These are phyloP conservation scores for Penicillium sp. DNA, from an alignment of 2,329 filamentous ascomycete species.

Conservation along the genomic window DNA sequence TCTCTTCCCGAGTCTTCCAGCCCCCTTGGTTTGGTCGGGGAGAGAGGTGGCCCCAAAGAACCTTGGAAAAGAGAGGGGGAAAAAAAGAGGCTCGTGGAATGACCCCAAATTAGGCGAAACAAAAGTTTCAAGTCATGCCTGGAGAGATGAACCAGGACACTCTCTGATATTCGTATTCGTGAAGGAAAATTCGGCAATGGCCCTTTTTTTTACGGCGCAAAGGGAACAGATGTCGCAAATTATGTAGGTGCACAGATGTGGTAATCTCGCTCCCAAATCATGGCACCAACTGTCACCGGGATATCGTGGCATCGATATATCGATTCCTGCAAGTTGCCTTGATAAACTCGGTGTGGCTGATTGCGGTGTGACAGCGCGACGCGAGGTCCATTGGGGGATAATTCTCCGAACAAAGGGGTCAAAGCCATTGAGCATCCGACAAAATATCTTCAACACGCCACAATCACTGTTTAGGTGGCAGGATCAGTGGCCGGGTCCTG, in stretches of 20 bases:
- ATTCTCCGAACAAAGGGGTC: conserved; percentile 17
- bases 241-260: conserved; percentile 4
- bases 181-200: neutral
- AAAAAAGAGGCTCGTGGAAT: neutral
- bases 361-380: conserved; percentile 5
- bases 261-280: conserved; percentile 2
- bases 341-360: conserved; percentile 14
- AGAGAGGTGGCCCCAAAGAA: neutral
- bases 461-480: conserved; percentile 14
- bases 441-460: conserved; percentile 5
- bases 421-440: conserved; percentile 8
- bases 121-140: neutral
- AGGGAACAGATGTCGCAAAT: conserved; percentile 1
- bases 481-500: conserved; percentile 13
- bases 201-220: neutral
- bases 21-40: neutral
- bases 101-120: neutral
- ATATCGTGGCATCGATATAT: conserved; percentile 13
- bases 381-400: conserved; percentile 18
- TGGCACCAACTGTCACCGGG: neutral
- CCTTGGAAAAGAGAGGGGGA: neutral
- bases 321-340: conserved; percentile 13
- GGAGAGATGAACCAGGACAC: neutral
- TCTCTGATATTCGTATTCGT: conserved; percentile 1
- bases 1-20: neutral